A percentile compares a stretch with the other conserved stretches of the same genome.
Conservation (phyloP, 1,284 basidiomycete genomes). For the Ustilago shanxiensis region DNA sequence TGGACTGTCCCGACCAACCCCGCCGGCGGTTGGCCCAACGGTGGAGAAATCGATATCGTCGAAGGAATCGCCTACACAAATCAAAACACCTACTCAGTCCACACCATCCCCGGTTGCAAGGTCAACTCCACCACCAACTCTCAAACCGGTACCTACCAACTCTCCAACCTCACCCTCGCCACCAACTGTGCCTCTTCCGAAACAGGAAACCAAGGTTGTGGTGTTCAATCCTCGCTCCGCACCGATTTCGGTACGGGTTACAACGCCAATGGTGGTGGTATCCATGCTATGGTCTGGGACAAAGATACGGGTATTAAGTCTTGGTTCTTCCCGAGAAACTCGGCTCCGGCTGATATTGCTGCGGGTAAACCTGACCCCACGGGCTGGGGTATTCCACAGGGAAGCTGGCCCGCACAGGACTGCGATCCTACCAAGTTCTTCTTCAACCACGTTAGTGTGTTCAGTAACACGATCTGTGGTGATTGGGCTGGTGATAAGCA, state of each 20-base stretch:
- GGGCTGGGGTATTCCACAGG: conserved; percentile 73
- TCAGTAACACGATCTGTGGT: conserved; percentile 57
- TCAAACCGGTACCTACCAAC: conserved; percentile 36
- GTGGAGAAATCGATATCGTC: conserved; percentile 64
- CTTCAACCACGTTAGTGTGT: conserved; percentile 54
- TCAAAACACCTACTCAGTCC: conserved; percentile 56
- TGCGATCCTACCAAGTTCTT: conserved; percentile 73
- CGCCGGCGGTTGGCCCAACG: conserved; percentile 56
- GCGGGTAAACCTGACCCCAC: conserved; percentile 68
- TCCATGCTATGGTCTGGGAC: conserved; percentile 57
- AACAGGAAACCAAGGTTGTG: conserved; percentile 78
- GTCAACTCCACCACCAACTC: conserved; percentile 43
- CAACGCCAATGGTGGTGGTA: conserved; percentile 77
- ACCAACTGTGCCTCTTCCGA: conserved; percentile 75
- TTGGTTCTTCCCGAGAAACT: conserved; percentile 75
- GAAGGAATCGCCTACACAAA: conserved; percentile 58
- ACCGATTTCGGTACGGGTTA: conserved; percentile 75
- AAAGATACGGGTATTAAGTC: conserved; percentile 72
- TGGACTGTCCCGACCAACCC: conserved; percentile 56
- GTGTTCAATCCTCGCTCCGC: conserved; percentile 73
- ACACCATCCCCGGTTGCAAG: conserved; percentile 47
- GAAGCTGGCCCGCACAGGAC: conserved; percentile 72
- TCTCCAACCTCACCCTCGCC: conserved; percentile 58
- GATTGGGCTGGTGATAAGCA: conserved; percentile 44
- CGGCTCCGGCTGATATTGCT: conserved; percentile 72